A percentile compares a stretch with the other conserved stretches of the same genome.
Conservation (phyloP, 257 asterid species). For the Solanum virginianum region DNA sequence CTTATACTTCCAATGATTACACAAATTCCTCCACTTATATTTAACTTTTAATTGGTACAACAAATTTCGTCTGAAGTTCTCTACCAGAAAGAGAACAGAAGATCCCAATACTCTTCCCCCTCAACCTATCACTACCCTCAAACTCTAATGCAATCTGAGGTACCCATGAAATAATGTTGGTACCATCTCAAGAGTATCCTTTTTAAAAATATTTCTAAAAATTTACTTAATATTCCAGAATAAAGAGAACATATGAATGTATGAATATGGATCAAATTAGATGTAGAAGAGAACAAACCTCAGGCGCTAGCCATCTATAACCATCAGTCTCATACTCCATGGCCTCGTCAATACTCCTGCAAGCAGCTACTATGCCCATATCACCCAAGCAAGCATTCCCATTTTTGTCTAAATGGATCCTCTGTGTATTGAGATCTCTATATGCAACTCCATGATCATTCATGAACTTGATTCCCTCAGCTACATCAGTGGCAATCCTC, state of each 20-base stretch:
- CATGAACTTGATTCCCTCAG: slow-evolving; percentile 86
- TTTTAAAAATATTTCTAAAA: background rate
- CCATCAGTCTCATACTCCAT: slow-evolving; percentile 99
- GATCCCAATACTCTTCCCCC: background rate
- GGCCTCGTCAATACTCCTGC: slow-evolving; percentile 76
- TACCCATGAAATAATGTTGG: background rate
- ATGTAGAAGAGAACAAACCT: slow-evolving; percentile 41
- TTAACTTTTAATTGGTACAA: background rate
- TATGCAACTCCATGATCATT: slow-evolving; percentile 85
- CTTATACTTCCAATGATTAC: background rate
- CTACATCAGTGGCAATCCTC: slow-evolving; percentile 63
- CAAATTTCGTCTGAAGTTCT: background rate
- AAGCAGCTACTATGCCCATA: slow-evolving; percentile 85
- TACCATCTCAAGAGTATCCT: background rate
- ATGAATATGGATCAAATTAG: background rate
- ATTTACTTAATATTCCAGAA: background rate
- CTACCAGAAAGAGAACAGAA: background rate
- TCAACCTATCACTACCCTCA: background rate
- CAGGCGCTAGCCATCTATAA: slow-evolving; percentile 98
- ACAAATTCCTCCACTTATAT: background rate
- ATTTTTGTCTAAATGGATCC: slow-evolving; percentile 70
- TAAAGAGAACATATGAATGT: background rate
- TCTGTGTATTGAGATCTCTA: slow-evolving; percentile 79
- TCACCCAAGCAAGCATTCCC: slow-evolving; percentile 94
- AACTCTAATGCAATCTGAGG: background rate